phyloP scores from a whole-genome alignment of 2,329 filamentous ascomycete species.

The Colletotrichum sublineola region DNA sequence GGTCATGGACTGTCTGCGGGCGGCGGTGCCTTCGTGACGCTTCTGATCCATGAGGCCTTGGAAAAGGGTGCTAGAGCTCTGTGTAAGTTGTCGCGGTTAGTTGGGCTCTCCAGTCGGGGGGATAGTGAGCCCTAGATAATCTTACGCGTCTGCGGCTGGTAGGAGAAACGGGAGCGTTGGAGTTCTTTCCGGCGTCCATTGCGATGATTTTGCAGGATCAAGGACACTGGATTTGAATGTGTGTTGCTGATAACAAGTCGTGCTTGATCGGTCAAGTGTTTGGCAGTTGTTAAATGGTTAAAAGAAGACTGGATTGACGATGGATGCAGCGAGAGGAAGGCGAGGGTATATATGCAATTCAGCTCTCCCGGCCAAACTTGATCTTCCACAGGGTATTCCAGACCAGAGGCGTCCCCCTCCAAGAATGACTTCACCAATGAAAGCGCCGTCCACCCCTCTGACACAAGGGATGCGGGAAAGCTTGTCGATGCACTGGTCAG shows the following conservation, averaged over 20 bases:
- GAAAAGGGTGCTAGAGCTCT: constrained; percentile 66
- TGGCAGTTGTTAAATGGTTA: background rate
- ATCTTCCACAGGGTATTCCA: constrained; percentile 21
- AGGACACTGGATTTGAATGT: background rate
- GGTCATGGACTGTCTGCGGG: constrained; percentile 67
- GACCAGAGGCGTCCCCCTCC: constrained; percentile 11
- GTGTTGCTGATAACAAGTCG: too few relatives aligned
- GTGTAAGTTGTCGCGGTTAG: constrained; percentile 22
- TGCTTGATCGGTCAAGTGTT: background rate
- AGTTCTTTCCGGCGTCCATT: constrained; percentile 42
- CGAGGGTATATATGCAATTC: constrained; percentile 34
- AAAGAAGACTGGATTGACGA: fast-evolving
- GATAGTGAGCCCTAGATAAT: fast-evolving
- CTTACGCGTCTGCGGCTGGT: constrained; percentile 40
- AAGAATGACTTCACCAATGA: constrained; percentile 43
- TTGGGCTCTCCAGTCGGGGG: background rate
- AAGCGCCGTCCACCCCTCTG: constrained; percentile 37
- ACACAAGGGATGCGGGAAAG: constrained; percentile 43
- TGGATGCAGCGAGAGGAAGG: fast-evolving
- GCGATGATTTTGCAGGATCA: background rate
- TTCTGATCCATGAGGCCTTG: constrained; percentile 66
- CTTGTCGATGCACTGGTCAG: constrained; percentile 37
- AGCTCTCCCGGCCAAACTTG: constrained; percentile 15
- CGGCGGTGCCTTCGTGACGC: constrained; percentile 58
- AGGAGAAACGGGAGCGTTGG: constrained; percentile 20